These are phyloP conservation scores for Ophiocordyceps camponoti-floridani DNA, from an alignment of 2,329 filamentous ascomycete genomes.

Conservation along the genomic window DNA sequence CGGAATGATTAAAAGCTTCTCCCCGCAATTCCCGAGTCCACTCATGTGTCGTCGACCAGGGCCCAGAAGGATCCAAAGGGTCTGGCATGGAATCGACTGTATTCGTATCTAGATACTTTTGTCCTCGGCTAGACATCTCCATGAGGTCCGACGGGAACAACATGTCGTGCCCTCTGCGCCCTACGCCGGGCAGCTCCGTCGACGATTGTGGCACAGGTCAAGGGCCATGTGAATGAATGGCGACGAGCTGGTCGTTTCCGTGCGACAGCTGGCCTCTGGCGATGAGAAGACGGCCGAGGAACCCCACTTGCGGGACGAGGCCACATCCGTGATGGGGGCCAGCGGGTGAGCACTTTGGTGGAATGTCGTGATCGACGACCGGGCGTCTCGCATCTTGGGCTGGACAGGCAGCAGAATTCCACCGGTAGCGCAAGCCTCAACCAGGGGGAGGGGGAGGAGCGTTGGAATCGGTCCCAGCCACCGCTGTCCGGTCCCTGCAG, in stretches of 20 bases:
- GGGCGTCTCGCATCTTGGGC: neutral
- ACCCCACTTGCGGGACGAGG: neutral
- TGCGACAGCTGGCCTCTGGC: neutral
- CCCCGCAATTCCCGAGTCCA: constrained; percentile 2
- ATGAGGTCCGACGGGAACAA: neutral
- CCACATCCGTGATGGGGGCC: neutral
- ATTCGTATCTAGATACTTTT: too few relatives aligned
- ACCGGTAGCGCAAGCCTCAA: neutral
- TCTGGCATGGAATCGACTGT: neutral
- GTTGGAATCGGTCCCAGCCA: neutral
- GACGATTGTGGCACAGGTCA: neutral
- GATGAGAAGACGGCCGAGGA: too few relatives aligned
- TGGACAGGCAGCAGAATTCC: constrained; percentile 14
- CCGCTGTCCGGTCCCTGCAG: neutral
- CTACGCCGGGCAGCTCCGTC: neutral
- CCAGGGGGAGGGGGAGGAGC: too few relatives aligned
- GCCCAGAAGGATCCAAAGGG: neutral
- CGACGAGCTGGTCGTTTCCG: neutral
- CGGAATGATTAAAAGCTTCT: constrained; percentile 1
- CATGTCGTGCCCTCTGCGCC: neutral
- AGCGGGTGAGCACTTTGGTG: neutral
- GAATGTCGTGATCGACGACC: neutral
- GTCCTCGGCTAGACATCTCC: neutral
- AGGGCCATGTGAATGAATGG: neutral
- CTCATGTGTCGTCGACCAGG: neutral